Evolutionary conservation across 2,329 filamentous ascomycete species (phyloP).

Genomic region (Blastomyces percursus): DNA sequence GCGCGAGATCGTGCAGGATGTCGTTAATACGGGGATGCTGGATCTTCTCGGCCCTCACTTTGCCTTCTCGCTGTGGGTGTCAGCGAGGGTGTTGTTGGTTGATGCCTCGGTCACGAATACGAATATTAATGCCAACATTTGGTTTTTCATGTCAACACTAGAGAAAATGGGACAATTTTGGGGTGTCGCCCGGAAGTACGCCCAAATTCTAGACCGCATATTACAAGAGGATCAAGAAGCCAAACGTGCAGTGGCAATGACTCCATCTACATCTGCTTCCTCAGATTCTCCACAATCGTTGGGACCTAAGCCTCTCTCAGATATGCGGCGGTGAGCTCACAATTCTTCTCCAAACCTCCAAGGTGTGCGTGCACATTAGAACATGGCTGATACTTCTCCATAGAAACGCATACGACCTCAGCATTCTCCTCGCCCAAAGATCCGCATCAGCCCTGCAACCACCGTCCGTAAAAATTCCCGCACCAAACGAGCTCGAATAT

Average conservation of each 20-base stretch:
- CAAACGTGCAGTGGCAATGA: background rate
- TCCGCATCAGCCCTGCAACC: slow-evolving; percentile 31
- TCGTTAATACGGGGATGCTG: slow-evolving; percentile 35
- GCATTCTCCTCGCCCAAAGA: slow-evolving; percentile 27
- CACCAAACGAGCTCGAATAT: slow-evolving; percentile 34
- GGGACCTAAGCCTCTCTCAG: slow-evolving; percentile 25
- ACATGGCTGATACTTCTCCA: slow-evolving; percentile 10
- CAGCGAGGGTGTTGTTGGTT: slow-evolving; percentile 33
- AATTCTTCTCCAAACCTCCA: too few species aligned
- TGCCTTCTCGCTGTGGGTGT: slow-evolving; percentile 38
- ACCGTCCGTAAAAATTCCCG: slow-evolving; percentile 31
- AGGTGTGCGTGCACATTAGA: background rate
- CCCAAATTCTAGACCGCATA: slow-evolving; percentile 32
- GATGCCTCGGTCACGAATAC: slow-evolving; percentile 32
- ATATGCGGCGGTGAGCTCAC: slow-evolving; percentile 32
- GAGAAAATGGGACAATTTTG: slow-evolving; percentile 35
- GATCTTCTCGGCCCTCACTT: slow-evolving; percentile 37
- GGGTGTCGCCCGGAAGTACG: slow-evolving; percentile 37
- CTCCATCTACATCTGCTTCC: background rate
- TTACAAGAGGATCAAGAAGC: slow-evolving; percentile 17
- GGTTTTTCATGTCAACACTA: slow-evolving; percentile 37
- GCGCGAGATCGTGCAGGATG: slow-evolving; percentile 36
- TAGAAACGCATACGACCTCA: slow-evolving; percentile 29
- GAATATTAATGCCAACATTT: slow-evolving; percentile 31
- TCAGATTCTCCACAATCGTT: background rate